Conservation (phyloP, 108 stramenopile genomes). For the Nitzschia sp. region DNA sequence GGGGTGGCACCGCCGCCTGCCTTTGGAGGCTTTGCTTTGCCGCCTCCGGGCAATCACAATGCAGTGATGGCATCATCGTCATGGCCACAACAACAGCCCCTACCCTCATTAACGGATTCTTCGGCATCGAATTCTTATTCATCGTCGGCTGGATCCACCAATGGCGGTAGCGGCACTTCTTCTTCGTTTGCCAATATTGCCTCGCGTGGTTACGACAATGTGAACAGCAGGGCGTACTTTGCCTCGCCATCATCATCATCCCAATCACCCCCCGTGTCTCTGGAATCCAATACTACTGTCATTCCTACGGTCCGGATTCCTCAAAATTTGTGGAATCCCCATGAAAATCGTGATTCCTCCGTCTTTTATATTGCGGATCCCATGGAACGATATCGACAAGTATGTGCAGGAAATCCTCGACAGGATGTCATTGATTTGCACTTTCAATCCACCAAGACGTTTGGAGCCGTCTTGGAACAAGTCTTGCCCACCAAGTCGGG, state of each 20-base stretch:
- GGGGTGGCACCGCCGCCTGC: background rate
- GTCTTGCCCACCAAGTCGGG: slow-evolving; percentile 38
- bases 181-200: slow-evolving; percentile 64
- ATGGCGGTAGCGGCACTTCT: background rate
- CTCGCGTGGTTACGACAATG: slow-evolving; percentile 51
- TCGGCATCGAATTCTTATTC: background rate
- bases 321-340: slow-evolving; percentile 64
- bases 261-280: background rate
- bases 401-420: slow-evolving; percentile 16
- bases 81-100: background rate
- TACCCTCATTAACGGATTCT: background rate
- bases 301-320: slow-evolving; percentile 57
- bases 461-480: slow-evolving; percentile 41
- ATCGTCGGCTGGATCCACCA: background rate
- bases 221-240: slow-evolving; percentile 22
- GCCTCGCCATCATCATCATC: no score
- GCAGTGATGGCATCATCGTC: background rate
- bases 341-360: slow-evolving; percentile 51
- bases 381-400: slow-evolving; percentile 47
- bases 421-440: slow-evolving; percentile 65
- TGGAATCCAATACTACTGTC: background rate
- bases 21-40: slow-evolving; percentile 14
- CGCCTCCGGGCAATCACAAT: background rate
- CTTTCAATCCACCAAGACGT: slow-evolving; percentile 71
- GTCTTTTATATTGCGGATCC: slow-evolving; percentile 65